A percentile compares a stretch with the other conserved stretches of the same genome.
Evolutionary conservation across 179 eudicot species (phyloP).

Genomic region (Spinacia oleracea): DNA sequence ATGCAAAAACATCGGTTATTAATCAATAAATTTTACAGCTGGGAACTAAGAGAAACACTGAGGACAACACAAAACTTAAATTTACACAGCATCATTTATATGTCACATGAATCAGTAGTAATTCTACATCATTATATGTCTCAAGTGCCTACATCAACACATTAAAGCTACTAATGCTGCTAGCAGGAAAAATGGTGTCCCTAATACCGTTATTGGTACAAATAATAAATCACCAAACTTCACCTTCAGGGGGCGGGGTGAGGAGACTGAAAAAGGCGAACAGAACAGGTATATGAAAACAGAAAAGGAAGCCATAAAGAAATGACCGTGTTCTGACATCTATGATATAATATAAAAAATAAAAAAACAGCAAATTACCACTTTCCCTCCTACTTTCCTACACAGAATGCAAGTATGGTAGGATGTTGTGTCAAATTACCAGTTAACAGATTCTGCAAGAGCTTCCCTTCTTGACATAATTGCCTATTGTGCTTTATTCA

Average conservation of each 20-base stretch:
- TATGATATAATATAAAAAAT: not conserved
- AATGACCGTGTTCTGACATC: not conserved
- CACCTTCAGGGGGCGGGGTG: not conserved
- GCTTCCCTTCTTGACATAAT: not conserved
- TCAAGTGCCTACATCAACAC: not conserved
- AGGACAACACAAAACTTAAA: too few species aligned
- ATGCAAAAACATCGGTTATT: slow-evolving; percentile 8
- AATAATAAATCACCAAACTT: not conserved
- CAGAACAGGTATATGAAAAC: not conserved
- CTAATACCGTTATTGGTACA: not conserved
- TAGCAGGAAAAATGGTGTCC: not conserved
- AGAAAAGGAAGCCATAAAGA: not conserved
- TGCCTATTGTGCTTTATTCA: not conserved
- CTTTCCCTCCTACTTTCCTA: not conserved
- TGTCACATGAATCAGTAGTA: not conserved
- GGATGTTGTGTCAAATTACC: not conserved
- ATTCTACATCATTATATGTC: not conserved
- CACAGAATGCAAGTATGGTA: not conserved
- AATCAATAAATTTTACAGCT: not conserved
- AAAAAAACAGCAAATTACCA: not conserved
- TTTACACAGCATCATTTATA: not conserved
- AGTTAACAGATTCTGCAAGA: not conserved
- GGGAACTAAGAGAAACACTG: not conserved
- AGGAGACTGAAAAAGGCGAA: not conserved
- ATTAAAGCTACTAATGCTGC: not conserved